Percentiles rank a stretch among this genome's conserved stretches.
These are phyloP conservation scores for Paramecium primaurelia DNA, from an alignment of 73 alveolate species.

Conservation along the genomic window DNA sequence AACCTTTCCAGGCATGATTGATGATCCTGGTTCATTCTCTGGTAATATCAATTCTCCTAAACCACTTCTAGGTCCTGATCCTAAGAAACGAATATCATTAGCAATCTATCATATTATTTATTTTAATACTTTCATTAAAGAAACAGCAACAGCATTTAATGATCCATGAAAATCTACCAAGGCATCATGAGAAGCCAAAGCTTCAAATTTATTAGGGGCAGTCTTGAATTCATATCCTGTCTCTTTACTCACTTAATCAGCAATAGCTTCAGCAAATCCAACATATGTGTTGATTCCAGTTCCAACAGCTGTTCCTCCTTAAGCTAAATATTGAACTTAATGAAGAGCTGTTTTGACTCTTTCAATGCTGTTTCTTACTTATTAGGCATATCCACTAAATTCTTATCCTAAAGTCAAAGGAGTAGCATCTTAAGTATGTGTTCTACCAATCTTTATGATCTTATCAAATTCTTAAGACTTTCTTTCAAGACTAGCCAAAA, in stretches of 20 bases:
- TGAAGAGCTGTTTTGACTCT: conserved; percentile 82
- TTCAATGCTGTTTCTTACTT: conserved; percentile 75
- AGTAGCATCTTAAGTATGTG: conserved; percentile 99
- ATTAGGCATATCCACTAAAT: conserved; percentile 93
- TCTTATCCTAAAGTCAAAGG: conserved; percentile 99
- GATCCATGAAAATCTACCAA: conserved; percentile 90
- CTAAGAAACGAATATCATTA: conserved; percentile 96
- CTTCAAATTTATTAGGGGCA: conserved; percentile 91
- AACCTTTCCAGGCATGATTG: conserved; percentile 99
- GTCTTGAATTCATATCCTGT: conserved; percentile 89
- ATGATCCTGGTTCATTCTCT: conserved; percentile 98
- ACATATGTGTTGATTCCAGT: conserved; percentile 97
- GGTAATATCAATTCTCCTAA: conserved; percentile 97
- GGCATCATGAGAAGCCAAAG: conserved; percentile 98
- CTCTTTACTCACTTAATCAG: conserved; percentile 85
- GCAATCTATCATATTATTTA: conserved; percentile 71
- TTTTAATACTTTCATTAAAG: conserved; percentile 77
- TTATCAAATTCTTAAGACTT: conserved; percentile 92
- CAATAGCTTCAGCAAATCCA: conserved; percentile 69
- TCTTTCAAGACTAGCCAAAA: conserved; percentile 58
- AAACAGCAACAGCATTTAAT: conserved; percentile 89
- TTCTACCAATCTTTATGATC: conserved; percentile 97
- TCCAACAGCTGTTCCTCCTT: conserved; percentile 99
- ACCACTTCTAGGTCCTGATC: conserved; percentile 99
- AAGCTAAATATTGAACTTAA: conserved; percentile 86